Evolutionary conservation across 2,329 filamentous ascomycete species (phyloP).

Genomic region (Periglandula ipomoeae): DNA sequence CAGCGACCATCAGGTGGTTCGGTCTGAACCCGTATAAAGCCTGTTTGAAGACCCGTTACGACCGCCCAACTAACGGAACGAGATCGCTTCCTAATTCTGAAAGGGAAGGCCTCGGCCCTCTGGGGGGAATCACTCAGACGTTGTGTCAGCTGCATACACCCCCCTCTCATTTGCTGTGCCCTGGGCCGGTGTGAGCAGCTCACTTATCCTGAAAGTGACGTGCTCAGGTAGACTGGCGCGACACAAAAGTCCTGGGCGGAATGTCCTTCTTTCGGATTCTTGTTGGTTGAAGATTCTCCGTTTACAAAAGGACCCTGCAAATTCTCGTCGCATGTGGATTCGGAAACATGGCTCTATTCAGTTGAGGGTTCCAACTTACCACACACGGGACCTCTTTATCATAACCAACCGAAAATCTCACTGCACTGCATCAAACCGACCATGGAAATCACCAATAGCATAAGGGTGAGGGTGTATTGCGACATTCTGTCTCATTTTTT

Average conservation of each 20-base stretch:
- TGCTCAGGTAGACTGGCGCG: background rate
- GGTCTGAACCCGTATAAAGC: too few species aligned
- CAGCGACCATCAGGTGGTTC: too few species aligned
- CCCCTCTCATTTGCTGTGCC: background rate
- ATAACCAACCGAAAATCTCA: too few species aligned
- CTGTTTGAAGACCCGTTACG: too few species aligned
- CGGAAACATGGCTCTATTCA: too few species aligned
- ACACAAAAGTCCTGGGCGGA: background rate
- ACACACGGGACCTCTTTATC: too few species aligned
- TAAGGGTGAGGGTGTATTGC: background rate
- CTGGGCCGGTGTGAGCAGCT: background rate
- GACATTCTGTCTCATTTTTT: background rate
- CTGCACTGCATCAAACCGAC: background rate
- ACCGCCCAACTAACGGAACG: too few species aligned
- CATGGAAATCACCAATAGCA: background rate
- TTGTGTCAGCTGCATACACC: background rate
- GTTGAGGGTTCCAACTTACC: too few species aligned
- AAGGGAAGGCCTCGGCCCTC: too few species aligned
- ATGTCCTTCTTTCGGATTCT: background rate
- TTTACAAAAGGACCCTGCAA: background rate
- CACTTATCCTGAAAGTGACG: background rate
- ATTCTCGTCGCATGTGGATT: background rate
- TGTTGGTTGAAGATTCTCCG: too few species aligned
- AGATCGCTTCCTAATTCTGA: too few species aligned
- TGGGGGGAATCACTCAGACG: too few species aligned